Conservation (phyloP, 306 rosid genomes). For the Cucurbita argyrosperma region DNA sequence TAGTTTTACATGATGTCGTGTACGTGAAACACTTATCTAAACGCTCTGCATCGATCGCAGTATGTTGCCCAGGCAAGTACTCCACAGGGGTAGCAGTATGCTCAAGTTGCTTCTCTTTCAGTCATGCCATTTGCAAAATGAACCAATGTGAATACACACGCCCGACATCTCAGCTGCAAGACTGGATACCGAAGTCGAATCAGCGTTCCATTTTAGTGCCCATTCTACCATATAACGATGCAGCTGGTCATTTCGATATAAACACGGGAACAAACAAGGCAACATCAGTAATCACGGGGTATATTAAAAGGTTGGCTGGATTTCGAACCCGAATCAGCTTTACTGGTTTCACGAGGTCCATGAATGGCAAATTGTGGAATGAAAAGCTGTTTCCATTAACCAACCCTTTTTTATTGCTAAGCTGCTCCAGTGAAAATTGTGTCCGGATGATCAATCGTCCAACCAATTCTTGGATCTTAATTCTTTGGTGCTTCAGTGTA, state of each 20-base stretch:
- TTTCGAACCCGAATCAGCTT: not conserved
- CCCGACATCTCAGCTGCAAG: not conserved
- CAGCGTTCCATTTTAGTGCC: not conserved
- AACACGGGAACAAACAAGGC: not conserved
- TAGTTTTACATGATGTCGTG: not conserved
- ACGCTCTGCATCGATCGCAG: not conserved
- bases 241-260: not conserved
- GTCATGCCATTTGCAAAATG: not conserved
- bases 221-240: not conserved
- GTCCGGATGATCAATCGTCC: not conserved
- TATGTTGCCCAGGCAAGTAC: not conserved
- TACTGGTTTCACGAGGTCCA: not conserved
- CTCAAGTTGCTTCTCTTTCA: not conserved
- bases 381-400: not conserved
- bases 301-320: not conserved
- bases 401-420: not conserved
- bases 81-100: not conserved
- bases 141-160: not conserved
- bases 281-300: not conserved
- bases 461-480: not conserved
- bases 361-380: not conserved
- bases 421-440: not conserved
- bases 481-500: not conserved
- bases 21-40: not conserved
- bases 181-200: not conserved